These are phyloP conservation scores for Metschnikowia picachoensis DNA, from an alignment of 805 yeast species.

Conservation along the genomic window DNA sequence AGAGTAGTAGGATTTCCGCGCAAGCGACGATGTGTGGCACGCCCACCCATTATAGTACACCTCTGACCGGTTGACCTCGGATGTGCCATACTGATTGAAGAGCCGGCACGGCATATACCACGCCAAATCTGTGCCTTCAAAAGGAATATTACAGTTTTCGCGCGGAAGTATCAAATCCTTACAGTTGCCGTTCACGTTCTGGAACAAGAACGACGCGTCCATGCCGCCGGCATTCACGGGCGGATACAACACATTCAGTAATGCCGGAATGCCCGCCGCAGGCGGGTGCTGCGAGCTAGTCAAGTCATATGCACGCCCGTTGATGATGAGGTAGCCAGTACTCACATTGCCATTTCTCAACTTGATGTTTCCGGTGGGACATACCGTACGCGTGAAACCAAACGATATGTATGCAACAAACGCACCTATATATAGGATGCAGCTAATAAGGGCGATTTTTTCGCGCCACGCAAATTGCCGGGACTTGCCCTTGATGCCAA, in stretches of 20 bases:
- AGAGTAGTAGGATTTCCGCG: conserved; percentile 65
- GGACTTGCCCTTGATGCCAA: conserved; percentile 74
- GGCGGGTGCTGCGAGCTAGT: conserved; percentile 72
- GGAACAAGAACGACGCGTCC: conserved; percentile 82
- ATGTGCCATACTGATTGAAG: conserved; percentile 65
- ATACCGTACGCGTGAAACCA: conserved; percentile 85
- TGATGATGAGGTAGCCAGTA: conserved; percentile 62
- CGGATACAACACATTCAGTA: conserved; percentile 73
- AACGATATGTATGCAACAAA: conserved; percentile 83
- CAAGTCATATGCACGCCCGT: conserved; percentile 77
- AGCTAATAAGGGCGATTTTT: conserved; percentile 77
- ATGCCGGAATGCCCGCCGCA: conserved; percentile 71
- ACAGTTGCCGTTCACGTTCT: conserved; percentile 90
- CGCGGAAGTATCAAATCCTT: conserved; percentile 70
- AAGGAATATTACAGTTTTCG: conserved; percentile 67
- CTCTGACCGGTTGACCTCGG: conserved; percentile 57
- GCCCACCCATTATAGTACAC: conserved; percentile 81
- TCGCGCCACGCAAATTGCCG: conserved; percentile 98
- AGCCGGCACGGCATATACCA: conserved; percentile 96
- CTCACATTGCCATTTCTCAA: conserved; percentile 58
- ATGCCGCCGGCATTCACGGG: conserved; percentile 84
- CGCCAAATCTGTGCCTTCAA: conserved; percentile 59
- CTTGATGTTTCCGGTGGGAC: conserved; percentile 45
- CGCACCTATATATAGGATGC: conserved; percentile 71
- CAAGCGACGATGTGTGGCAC: conserved; percentile 67